Evolutionary conservation across 2,329 filamentous ascomycete species (phyloP), one percentile per base, ranked within the genome.

Genomic region (Bipolaris victoriae): DNA sequence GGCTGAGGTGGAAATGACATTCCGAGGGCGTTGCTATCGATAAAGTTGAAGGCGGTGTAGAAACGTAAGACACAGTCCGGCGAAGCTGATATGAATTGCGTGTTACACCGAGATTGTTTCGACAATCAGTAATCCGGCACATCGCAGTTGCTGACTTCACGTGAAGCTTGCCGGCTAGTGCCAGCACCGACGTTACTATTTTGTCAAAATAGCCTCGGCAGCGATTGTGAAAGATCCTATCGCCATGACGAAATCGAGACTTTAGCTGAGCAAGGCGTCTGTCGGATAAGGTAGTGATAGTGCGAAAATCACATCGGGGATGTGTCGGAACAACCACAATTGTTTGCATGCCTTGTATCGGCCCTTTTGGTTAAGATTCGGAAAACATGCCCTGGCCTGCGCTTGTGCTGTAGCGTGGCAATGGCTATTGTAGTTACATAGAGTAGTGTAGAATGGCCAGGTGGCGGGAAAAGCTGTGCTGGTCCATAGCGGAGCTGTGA

Each of bases 311-410:
- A 44, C 52, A 44, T 52, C 49, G 40, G 57, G 31, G 44, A 24
- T 35, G 35, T 26, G 54, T 59, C 48, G 51, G 31, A 33, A 40
- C 26, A 41, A 26, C 41, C 24, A 49, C 52, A 36, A 57, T 60
- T 45, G 37, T 52, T 55, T 49, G 49, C 36, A 53, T 57, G 36
- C n/a, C 35, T 47, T 55, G 43, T 57, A 61, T 63, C 56, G 59
- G 58, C 50, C 65, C 58, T 59, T 58, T 51, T 41, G 16, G 29
- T 36, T 37, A 18, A 20, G 16, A 43, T 33, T 45, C 44, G 52
- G 44, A 45, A 49, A 33, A 57, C 54, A 57, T 57, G 54, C 49
- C 49, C 31, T 53, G 36, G 49, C 7, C 44, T 16, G 22, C 29
- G 10, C 15, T 41, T 29, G 31, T 31, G 15, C 44, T 53, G 33